phyloP scores from a whole-genome alignment of 495 filamentous ascomycete species.

The Aspergillus sparsus region DNA sequence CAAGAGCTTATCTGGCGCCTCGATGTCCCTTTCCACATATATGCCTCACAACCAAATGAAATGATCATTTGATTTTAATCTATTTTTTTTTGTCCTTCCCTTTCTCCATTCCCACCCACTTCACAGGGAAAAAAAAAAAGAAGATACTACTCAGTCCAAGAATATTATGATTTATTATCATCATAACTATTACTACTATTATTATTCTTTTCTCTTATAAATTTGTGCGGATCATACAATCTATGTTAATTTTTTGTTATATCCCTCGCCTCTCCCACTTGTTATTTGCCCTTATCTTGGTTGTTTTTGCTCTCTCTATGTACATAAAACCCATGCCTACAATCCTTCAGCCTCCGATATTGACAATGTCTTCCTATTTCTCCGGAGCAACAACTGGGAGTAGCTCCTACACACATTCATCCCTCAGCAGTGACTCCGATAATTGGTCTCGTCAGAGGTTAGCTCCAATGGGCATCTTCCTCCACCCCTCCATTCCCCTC shows the following conservation, averaged over 20 bases:
- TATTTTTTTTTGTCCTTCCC: constrained; percentile 3
- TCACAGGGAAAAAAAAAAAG: constrained; percentile 1
- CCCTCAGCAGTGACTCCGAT: constrained; percentile 40
- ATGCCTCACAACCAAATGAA: constrained; percentile 13
- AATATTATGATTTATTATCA: constrained; percentile 7
- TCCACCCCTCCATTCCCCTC: constrained; percentile 11
- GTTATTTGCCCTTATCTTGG: constrained; percentile 15
- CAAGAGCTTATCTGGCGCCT: constrained; percentile 26
- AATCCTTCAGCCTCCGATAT: constrained; percentile 34
- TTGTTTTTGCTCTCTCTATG: constrained; percentile 22
- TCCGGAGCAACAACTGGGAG: constrained; percentile 35
- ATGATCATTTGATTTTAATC: background rate
- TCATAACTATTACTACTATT: background rate
- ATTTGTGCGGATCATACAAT: constrained; percentile 1
- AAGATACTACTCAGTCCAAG: background rate
- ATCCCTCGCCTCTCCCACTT: constrained; percentile 6
- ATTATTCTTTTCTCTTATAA: no score
- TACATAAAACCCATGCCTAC: constrained; percentile 37
- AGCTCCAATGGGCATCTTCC: constrained; percentile 32
- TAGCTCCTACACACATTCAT: constrained; percentile 33
- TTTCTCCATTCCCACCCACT: constrained; percentile 1
- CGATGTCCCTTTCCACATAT: constrained; percentile 21
- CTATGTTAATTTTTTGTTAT: background rate
- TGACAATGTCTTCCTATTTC: constrained; percentile 40
- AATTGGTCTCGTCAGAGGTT: constrained; percentile 46